Conservation (phyloP, 192 early-diverging fungal genomes). For the Powellomyces hirtus region DNA sequence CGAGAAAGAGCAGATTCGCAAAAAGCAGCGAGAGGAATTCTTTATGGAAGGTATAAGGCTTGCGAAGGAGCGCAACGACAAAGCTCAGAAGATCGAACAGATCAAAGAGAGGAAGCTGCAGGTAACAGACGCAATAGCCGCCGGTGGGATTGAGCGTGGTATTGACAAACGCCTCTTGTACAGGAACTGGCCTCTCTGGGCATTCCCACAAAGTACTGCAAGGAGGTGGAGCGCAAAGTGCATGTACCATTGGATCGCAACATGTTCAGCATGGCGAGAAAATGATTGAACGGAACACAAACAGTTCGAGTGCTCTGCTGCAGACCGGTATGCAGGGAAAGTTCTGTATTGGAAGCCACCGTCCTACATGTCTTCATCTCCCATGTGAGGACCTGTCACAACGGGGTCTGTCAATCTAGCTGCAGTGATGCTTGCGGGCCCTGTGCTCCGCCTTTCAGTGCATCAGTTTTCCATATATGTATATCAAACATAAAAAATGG, state of each 20-base stretch:
- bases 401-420: too few relatives aligned
- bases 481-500: too few relatives aligned
- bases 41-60: constrained; percentile 56
- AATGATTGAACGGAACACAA: too few relatives aligned
- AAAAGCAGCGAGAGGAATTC: constrained; percentile 54
- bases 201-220: constrained; percentile 59
- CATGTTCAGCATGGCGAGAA: constrained; percentile 17
- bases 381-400: too few relatives aligned
- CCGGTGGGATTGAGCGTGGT: not conserved
- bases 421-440: too few relatives aligned
- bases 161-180: not conserved
- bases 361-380: too few relatives aligned
- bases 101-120: constrained; percentile 55
- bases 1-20: constrained; percentile 44
- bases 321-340: too few relatives aligned
- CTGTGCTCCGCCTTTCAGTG: too few relatives aligned
- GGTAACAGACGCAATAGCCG: constrained; percentile 22
- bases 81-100: constrained; percentile 52
- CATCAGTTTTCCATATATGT: too few relatives aligned
- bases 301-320: too few relatives aligned
- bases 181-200: constrained; percentile 51
- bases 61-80: constrained; percentile 48
- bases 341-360: too few relatives aligned
- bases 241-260: constrained; percentile 27
- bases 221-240: constrained; percentile 53